Evolutionary conservation across 805 yeast species (phyloP).

Genomic region (Suhomyces sp.): DNA sequence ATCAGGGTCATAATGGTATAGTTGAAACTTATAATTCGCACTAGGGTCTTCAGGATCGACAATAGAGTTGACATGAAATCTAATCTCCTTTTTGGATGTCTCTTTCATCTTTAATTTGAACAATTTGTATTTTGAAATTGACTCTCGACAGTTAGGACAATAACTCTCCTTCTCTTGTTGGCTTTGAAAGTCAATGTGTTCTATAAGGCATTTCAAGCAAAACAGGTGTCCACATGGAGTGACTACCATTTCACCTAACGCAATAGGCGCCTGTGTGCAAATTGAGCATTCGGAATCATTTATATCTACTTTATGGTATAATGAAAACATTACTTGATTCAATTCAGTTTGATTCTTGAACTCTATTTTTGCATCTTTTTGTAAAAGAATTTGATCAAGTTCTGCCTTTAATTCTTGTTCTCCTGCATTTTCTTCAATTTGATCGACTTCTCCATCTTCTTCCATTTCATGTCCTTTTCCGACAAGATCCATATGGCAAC

Average conservation of each 20-base stretch:
- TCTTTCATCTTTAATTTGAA: slow-evolving; percentile 39
- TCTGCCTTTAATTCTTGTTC: slow-evolving; percentile 4
- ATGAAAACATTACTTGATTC: slow-evolving; percentile 23
- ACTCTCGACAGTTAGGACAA: slow-evolving; percentile 77
- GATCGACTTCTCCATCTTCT: slow-evolving; percentile 32
- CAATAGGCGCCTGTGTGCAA: slow-evolving; percentile 70
- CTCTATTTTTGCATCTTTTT: slow-evolving; percentile 14
- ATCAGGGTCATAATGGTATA: slow-evolving; percentile 48
- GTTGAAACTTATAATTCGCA: slow-evolving; percentile 26
- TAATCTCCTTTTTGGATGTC: slow-evolving; percentile 24
- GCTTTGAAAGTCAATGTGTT: slow-evolving; percentile 72
- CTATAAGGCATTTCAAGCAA: slow-evolving; percentile 70
- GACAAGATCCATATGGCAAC: slow-evolving; percentile 78
- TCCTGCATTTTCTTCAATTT: slow-evolving; percentile 1
- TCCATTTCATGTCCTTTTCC: slow-evolving; percentile 52
- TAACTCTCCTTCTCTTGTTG: slow-evolving; percentile 42
- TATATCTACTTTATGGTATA: slow-evolving; percentile 32
- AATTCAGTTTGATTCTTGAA: slow-evolving; percentile 22
- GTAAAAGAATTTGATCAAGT: slow-evolving; percentile 1
- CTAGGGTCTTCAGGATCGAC: slow-evolving; percentile 16
- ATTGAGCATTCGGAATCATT: slow-evolving; percentile 74
- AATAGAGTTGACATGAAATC: slow-evolving; percentile 29
- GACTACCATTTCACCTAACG: slow-evolving; percentile 51
- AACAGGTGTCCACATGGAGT: slow-evolving; percentile 81
- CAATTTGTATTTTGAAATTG: slow-evolving; percentile 50